Evolutionary conservation across 2,329 filamentous ascomycete species (phyloP).

Genomic region (Botrytis byssoidea): DNA sequence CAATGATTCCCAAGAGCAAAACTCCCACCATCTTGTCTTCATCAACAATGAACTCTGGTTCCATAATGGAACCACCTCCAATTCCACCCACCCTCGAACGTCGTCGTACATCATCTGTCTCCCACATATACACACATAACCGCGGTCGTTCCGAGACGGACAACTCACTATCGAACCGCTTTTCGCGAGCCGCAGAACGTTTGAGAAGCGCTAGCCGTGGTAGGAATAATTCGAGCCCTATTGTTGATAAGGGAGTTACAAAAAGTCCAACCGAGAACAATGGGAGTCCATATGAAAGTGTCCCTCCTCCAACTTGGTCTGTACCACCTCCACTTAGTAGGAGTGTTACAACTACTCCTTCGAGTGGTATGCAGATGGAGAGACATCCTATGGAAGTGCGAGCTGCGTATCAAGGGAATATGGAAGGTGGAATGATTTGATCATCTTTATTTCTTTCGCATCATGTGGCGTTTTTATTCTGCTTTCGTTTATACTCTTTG

Average conservation of each 20-base stretch:
- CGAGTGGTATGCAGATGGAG: constrained; percentile 26
- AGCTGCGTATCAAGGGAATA: constrained; percentile 32
- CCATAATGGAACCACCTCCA: constrained; percentile 24
- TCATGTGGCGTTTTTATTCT: constrained; percentile 6
- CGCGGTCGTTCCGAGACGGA: constrained; percentile 57
- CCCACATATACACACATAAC: constrained; percentile 44
- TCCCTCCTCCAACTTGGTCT: constrained; percentile 29
- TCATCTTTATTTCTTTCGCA: constrained; percentile 23
- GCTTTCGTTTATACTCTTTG: neutral
- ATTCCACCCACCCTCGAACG: constrained; percentile 45
- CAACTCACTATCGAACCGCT: constrained; percentile 51
- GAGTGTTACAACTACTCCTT: constrained; percentile 22
- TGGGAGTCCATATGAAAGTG: constrained; percentile 38
- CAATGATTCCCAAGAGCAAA: constrained; percentile 15
- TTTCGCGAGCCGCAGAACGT: constrained; percentile 58
- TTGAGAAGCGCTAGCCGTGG: constrained; percentile 60
- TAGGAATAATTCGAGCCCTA: constrained; percentile 41
- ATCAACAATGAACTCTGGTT: neutral
- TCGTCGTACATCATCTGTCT: constrained; percentile 28
- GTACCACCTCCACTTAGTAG: constrained; percentile 20
- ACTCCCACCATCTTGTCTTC: constrained; percentile 6
- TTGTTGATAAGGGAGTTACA: constrained; percentile 26
- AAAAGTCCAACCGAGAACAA: constrained; percentile 33
- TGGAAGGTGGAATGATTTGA: constrained; percentile 40
- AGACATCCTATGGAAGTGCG: constrained; percentile 38